phyloP scores from a whole-genome alignment of 75 land plant genomes.

The Gnetum montanum region DNA sequence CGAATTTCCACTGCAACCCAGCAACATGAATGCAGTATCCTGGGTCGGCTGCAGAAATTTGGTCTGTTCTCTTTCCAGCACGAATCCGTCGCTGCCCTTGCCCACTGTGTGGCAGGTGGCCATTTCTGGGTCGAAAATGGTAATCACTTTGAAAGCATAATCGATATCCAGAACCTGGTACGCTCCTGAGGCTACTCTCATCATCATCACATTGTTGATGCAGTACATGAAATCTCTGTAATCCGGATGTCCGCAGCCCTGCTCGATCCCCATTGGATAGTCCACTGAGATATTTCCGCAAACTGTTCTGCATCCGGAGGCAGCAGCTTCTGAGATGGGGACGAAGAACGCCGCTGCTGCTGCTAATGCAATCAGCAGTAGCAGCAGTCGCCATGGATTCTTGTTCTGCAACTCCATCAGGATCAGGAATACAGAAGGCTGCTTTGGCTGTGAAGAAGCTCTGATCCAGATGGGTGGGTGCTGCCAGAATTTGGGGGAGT shows the following conservation, averaged over 20 bases:
- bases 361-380: too few relatives aligned
- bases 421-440: too few relatives aligned
- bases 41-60: conserved; percentile 33
- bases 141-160: conserved; percentile 45
- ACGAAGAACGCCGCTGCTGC: too few relatives aligned
- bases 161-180: conserved; percentile 58
- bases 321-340: background rate
- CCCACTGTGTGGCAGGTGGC: conserved; percentile 41
- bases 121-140: conserved; percentile 54
- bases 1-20: conserved; percentile 39
- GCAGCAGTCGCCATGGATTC: too few relatives aligned
- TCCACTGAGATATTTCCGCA: conserved; percentile 60
- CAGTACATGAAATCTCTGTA: conserved; percentile 54
- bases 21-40: conserved; percentile 45
- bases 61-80: conserved; percentile 26
- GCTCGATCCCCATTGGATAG: conserved; percentile 44
- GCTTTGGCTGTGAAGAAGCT: too few relatives aligned
- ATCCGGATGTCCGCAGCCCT: conserved; percentile 58
- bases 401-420: too few relatives aligned
- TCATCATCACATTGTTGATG: conserved; percentile 49
- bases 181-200: conserved; percentile 55
- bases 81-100: conserved; percentile 46
- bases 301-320: conserved; percentile 29
- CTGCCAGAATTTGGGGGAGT: too few relatives aligned
- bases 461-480: too few relatives aligned